Percentiles rank a stretch among this genome's conserved stretches.
phyloP scores from a whole-genome alignment of 129 eudicot genomes.

The Escallonia rubra region DNA sequence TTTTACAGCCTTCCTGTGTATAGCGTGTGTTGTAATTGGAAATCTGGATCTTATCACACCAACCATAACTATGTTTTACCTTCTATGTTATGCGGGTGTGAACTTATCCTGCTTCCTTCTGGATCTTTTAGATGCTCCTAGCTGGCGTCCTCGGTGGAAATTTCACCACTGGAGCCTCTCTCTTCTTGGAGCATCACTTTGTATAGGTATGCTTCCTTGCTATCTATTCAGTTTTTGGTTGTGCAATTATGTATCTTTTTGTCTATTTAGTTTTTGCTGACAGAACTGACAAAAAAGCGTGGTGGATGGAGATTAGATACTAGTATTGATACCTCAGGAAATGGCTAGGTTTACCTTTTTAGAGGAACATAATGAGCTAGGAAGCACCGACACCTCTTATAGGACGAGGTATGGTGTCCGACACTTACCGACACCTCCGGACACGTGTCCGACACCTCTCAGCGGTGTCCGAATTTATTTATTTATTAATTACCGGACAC shows the following conservation, averaged over 20 bases:
- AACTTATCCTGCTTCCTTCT: slow-evolving; percentile 96
- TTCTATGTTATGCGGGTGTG: slow-evolving; percentile 92
- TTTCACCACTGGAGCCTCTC: slow-evolving; percentile 99
- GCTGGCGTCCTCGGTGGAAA: slow-evolving; percentile 99
- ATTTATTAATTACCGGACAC: too few species aligned
- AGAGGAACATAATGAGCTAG: too few species aligned
- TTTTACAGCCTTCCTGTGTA: slow-evolving; percentile 93
- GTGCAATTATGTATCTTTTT: slow-evolving; percentile 1
- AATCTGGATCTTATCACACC: slow-evolving; percentile 95
- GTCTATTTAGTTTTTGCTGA: not conserved
- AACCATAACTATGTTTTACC: slow-evolving; percentile 94
- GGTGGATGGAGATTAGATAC: not conserved
- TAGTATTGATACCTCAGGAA: not conserved
- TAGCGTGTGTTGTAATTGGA: slow-evolving; percentile 90
- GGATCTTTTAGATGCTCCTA: slow-evolving; percentile 97
- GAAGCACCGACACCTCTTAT: too few species aligned
- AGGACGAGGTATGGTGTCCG: too few species aligned
- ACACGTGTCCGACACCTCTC: too few species aligned
- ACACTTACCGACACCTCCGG: too few species aligned
- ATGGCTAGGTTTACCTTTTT: not conserved
- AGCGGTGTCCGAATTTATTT: too few species aligned
- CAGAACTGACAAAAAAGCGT: not conserved
- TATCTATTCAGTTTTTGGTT: not conserved
- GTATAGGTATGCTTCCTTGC: slow-evolving; percentile 54
- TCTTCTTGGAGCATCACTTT: slow-evolving; percentile 90